Percentiles rank a stretch among this genome's conserved stretches.
Evolutionary conservation across 768 basidiomycete species (phyloP).

Genomic region (Coprinopsis cinerea): DNA sequence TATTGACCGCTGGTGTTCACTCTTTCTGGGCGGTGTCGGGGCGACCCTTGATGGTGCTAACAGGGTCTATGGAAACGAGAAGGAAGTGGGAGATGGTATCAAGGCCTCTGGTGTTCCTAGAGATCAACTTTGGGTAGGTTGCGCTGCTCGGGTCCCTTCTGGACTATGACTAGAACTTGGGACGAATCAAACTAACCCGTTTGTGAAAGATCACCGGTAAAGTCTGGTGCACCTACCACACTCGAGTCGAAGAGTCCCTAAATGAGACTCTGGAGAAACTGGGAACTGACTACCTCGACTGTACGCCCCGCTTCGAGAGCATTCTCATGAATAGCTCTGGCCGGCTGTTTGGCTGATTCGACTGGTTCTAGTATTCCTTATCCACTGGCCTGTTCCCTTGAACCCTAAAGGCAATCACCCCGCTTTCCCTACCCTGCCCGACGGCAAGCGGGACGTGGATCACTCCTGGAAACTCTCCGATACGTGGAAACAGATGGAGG

Average conservation of each 20-base stretch:
- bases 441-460: slow-evolving; percentile 64
- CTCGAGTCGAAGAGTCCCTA: slow-evolving; percentile 65
- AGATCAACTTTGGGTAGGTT: slow-evolving; percentile 48
- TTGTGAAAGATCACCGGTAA: slow-evolving; percentile 76
- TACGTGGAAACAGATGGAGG: slow-evolving; percentile 86
- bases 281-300: slow-evolving; percentile 81
- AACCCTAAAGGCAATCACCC: slow-evolving; percentile 65
- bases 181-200: no score
- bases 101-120: slow-evolving; percentile 71
- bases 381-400: slow-evolving; percentile 80
- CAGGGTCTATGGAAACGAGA: slow-evolving; percentile 71
- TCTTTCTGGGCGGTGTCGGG: slow-evolving; percentile 3
- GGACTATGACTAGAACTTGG: no score
- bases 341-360: slow-evolving; percentile 7
- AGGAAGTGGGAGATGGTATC: slow-evolving; percentile 79
- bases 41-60: slow-evolving; percentile 16
- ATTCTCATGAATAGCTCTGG: no score
- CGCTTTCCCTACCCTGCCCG: slow-evolving; percentile 49
- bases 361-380: slow-evolving; percentile 45
- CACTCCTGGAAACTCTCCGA: slow-evolving; percentile 59
- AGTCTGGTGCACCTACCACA: slow-evolving; percentile 63
- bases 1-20: background rate
- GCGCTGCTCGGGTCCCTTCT: no score
- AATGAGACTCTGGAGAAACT: slow-evolving; percentile 73
- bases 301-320: slow-evolving; percentile 40